A percentile compares a stretch with the other conserved stretches of the same genome.
Evolutionary conservation across 352 stramenopile species (phyloP).

Genomic region (Pythium grandisporangium): DNA sequence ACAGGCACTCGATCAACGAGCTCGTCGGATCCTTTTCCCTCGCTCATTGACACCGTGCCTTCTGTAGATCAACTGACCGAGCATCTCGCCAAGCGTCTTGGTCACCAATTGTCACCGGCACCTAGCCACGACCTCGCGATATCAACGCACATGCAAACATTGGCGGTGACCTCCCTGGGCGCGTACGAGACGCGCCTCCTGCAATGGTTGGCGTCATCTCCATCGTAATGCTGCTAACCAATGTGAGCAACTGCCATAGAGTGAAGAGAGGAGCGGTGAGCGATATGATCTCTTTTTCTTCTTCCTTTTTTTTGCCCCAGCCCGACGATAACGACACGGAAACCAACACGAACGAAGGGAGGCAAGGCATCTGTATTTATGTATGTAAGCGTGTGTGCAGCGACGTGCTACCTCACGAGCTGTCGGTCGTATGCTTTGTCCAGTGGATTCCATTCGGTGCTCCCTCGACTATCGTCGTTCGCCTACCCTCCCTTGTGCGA

Average conservation of each 20-base stretch:
- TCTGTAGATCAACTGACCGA: neutral
- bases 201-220: neutral
- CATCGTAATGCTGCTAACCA: neutral
- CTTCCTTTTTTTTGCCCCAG: no score
- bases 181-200: neutral
- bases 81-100: neutral
- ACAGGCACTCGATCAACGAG: neutral
- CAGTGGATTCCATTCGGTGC: neutral
- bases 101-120: no score
- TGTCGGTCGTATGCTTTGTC: no score
- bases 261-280: neutral
- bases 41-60: no score
- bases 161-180: neutral
- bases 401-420: no score
- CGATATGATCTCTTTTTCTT: no score
- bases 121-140: neutral
- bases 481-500: neutral
- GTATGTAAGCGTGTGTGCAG: neutral
- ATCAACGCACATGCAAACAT: neutral
- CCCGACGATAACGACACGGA: no score
- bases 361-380: no score
- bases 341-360: no score
- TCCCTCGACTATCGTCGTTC: neutral
- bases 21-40: no score
- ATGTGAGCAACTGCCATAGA: neutral